Percentiles rank a stretch among this genome's conserved stretches.
phyloP scores from a whole-genome alignment of 2,329 filamentous ascomycete genomes.

The Allantophomopsis cytisporea region DNA sequence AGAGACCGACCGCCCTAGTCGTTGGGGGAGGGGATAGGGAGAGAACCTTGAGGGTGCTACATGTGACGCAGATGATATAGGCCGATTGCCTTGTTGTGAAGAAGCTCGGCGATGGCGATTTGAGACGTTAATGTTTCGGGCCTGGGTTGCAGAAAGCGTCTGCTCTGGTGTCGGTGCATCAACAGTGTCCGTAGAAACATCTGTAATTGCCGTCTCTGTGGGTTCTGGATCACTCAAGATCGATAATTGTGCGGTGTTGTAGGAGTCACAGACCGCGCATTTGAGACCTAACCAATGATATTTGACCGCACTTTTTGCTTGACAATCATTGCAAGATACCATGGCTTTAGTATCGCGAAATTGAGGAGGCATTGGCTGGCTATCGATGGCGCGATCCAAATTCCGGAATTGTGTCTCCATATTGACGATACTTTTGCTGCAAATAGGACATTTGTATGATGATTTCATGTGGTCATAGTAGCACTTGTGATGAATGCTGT shows the following conservation, averaged over 20 bases:
- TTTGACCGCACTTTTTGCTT: conserved; percentile 67
- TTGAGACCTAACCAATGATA: conserved; percentile 96
- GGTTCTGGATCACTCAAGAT: conserved; percentile 32
- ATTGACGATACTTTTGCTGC: conserved; percentile 90
- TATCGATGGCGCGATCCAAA: conserved; percentile 72
- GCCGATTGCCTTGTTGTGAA: conserved; percentile 9
- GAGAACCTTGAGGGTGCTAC: conserved; percentile 8
- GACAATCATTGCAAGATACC: conserved; percentile 91
- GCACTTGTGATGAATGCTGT: conserved; percentile 87
- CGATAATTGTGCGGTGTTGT: conserved; percentile 54
- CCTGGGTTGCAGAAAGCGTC: background rate
- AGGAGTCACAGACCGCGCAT: conserved; percentile 60
- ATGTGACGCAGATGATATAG: conserved; percentile 1
- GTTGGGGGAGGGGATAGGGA: conserved; percentile 11
- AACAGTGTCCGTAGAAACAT: background rate
- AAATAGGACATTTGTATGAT: conserved; percentile 93
- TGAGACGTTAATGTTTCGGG: conserved; percentile 1
- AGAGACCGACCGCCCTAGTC: conserved; percentile 18
- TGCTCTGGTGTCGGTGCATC: too few relatives aligned
- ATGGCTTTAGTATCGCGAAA: conserved; percentile 69
- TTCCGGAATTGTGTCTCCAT: conserved; percentile 95
- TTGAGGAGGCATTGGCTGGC: conserved; percentile 83
- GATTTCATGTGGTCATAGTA: conserved; percentile 78
- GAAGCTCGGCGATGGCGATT: conserved; percentile 16
- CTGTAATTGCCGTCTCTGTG: conserved; percentile 7